phyloP scores from a whole-genome alignment of 257 asterid species.

The Plantago major region DNA sequence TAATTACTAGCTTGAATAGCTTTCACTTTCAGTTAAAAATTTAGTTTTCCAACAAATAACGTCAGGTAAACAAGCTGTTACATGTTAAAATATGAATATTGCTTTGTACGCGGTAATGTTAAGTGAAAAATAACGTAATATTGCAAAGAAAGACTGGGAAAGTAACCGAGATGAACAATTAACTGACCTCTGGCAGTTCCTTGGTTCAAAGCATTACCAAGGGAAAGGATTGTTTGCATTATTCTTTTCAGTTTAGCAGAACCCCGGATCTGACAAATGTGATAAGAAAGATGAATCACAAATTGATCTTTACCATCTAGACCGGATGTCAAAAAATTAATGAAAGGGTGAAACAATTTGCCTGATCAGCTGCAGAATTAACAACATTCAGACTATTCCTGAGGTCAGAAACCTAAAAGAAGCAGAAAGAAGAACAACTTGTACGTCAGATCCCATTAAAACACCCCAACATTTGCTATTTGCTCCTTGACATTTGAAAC shows the following conservation, averaged over 20 bases:
- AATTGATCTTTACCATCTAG: slow-evolving; percentile 12
- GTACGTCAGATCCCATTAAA: neutral
- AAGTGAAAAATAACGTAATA: slow-evolving; percentile 10
- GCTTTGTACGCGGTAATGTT: neutral
- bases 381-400: slow-evolving; percentile 63
- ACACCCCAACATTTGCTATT: too few species aligned
- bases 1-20: too few species aligned
- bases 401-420: slow-evolving; percentile 77
- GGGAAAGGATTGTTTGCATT: slow-evolving; percentile 93
- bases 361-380: slow-evolving; percentile 91
- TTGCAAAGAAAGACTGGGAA: slow-evolving; percentile 14
- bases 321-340: slow-evolving; percentile 19
- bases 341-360: slow-evolving; percentile 30
- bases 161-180: slow-evolving; percentile 3
- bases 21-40: too few species aligned
- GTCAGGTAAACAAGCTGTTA: too few species aligned
- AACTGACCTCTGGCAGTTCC: slow-evolving; percentile 92
- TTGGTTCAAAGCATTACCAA: slow-evolving; percentile 93
- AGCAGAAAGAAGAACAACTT: slow-evolving; percentile 9
- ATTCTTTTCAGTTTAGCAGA: slow-evolving; percentile 79
- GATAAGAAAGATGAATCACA: slow-evolving; percentile 22
- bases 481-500: too few species aligned
- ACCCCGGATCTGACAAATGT: slow-evolving; percentile 71
- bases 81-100: too few species aligned
- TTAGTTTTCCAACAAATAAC: too few species aligned